These are phyloP conservation scores for Neckera pumila DNA, from an alignment of 225 moss, liverwort and hornwort genomes.

Conservation along the genomic window DNA sequence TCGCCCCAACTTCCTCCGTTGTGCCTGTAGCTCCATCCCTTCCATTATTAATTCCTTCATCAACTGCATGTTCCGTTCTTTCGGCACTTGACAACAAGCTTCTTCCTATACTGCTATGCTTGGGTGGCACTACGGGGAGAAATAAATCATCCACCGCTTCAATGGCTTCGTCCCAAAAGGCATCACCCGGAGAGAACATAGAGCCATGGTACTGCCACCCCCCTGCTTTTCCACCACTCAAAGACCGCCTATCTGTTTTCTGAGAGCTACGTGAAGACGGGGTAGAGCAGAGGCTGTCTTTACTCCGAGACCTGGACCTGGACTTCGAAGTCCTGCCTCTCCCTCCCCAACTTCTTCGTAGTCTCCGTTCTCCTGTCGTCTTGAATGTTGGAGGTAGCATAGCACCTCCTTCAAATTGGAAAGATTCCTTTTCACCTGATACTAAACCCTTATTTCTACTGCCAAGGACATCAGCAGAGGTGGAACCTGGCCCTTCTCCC, in stretches of 20 bases:
- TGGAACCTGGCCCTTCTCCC: conserved; percentile 1
- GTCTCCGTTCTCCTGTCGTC: conserved; percentile 18
- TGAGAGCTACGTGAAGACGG: conserved; percentile 24
- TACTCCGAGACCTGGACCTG: conserved; percentile 28
- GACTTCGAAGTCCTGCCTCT: conserved; percentile 18
- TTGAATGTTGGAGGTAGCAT: conserved; percentile 28
- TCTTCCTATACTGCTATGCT: conserved; percentile 8
- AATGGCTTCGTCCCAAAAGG: conserved; percentile 97
- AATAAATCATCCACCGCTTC: conserved; percentile 52
- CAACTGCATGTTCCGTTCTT: background rate
- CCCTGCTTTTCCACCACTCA: conserved; percentile 28
- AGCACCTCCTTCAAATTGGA: conserved; percentile 11
- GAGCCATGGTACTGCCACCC: conserved; percentile 68
- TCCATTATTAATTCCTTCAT: background rate
- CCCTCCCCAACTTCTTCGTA: background rate
- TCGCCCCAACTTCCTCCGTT: background rate
- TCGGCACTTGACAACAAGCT: conserved; percentile 12
- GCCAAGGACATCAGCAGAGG: background rate
- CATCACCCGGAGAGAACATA: conserved; percentile 79
- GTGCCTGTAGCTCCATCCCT: background rate
- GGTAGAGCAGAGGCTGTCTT: conserved; percentile 19
- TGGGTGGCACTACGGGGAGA: conserved; percentile 20
- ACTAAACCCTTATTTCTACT: background rate
- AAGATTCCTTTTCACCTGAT: background rate
- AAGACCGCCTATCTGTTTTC: conserved; percentile 21